These are phyloP conservation scores for Tolypocladium sp. DNA, from an alignment of 2,329 filamentous ascomycete species.

Conservation along the genomic window DNA sequence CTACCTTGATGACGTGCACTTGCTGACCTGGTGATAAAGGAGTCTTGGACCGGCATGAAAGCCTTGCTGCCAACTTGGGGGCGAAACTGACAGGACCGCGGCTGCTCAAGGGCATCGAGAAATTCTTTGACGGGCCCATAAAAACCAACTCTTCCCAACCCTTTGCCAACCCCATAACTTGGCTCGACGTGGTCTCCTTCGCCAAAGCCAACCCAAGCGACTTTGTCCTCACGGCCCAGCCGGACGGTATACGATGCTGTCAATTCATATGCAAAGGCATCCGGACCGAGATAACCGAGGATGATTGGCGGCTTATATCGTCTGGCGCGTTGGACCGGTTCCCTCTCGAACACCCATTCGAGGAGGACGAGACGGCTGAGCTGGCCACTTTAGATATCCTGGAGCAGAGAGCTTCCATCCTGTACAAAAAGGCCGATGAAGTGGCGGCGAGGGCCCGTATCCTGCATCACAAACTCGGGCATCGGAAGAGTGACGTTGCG, in stretches of 20 bases:
- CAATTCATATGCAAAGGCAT: constrained; percentile 76
- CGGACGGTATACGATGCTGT: constrained; percentile 63
- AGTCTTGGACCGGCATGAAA: constrained; percentile 77
- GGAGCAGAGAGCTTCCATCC: constrained; percentile 65
- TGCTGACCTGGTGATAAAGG: constrained; percentile 30
- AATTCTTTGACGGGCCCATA: constrained; percentile 75
- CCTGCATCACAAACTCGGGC: constrained; percentile 63
- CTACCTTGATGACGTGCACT: neutral
- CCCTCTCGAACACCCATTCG: constrained; percentile 70
- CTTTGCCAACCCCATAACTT: constrained; percentile 56
- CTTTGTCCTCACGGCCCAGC: constrained; percentile 61
- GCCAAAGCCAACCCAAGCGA: constrained; percentile 72
- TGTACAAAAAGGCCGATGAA: constrained; percentile 76
- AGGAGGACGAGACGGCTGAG: constrained; percentile 81
- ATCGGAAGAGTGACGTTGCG: constrained; percentile 20
- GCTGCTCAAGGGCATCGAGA: constrained; percentile 76
- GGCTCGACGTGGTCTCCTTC: constrained; percentile 81
- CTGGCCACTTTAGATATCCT: constrained; percentile 75
- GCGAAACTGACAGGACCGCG: constrained; percentile 76
- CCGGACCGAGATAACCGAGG: constrained; percentile 76
- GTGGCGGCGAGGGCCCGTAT: constrained; percentile 55
- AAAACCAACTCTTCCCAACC: constrained; percentile 43
- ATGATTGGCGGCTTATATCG: constrained; percentile 77
- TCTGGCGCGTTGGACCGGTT: constrained; percentile 73
- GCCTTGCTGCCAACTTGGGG: constrained; percentile 75